A percentile compares a stretch with the other conserved stretches of the same genome.
Evolutionary conservation across 441 rosid species (phyloP).

Genomic region (Erodium moschatum): DNA sequence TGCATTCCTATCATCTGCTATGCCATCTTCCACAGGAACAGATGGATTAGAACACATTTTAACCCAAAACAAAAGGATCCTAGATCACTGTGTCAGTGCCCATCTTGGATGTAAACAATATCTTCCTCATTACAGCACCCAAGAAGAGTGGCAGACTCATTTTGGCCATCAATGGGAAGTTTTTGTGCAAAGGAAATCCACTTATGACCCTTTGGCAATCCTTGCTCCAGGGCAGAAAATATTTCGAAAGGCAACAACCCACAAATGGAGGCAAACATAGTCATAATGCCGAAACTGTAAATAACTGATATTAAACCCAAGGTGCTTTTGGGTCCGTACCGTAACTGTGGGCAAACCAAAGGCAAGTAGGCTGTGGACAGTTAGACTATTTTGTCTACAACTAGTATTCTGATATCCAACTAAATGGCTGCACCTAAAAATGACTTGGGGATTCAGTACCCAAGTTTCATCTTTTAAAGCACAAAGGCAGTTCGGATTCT

Average conservation of each 20-base stretch:
- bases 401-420: not conserved
- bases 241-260: conserved; percentile 42
- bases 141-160: conserved; percentile 74
- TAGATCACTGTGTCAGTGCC: conserved; percentile 50
- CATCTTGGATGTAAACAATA: conserved; percentile 71
- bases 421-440: not conserved
- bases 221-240: conserved; percentile 92
- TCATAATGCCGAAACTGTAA: not conserved
- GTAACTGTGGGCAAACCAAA: not conserved
- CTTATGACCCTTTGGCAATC: conserved; percentile 54
- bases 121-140: conserved; percentile 70
- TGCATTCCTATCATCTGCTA: conserved; percentile 84
- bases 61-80: conserved; percentile 54
- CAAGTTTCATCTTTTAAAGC: not conserved
- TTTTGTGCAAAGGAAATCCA: conserved; percentile 29
- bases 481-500: not conserved
- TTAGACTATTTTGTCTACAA: conserved; percentile 2
- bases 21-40: conserved; percentile 58
- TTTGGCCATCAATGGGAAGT: conserved; percentile 69
- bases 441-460: not conserved
- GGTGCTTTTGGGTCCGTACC: conserved; percentile 1
- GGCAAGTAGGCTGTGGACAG: not conserved
- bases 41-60: conserved; percentile 63
- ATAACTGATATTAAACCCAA: not conserved
- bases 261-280: not conserved